Percentiles rank a stretch among this genome's conserved stretches.
phyloP scores from a whole-genome alignment of 129 eudicot species.

The Escallonia rubra region DNA sequence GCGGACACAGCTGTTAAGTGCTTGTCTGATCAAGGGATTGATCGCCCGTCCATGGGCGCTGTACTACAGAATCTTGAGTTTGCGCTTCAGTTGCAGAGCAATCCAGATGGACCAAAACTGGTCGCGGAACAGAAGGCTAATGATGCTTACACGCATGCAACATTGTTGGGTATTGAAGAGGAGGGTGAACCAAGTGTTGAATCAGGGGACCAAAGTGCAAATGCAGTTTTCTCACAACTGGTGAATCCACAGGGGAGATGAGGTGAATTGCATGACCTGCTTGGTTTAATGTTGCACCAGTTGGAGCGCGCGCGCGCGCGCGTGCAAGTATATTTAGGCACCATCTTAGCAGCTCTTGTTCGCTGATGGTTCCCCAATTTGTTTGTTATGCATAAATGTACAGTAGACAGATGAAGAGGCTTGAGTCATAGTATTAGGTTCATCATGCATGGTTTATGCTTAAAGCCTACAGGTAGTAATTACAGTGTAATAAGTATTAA shows the following conservation, averaged over 20 bases:
- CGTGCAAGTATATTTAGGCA: not conserved
- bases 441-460: not conserved
- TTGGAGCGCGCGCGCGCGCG: not conserved
- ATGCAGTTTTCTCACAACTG: conserved; percentile 33
- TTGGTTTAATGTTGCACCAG: not conserved
- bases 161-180: conserved; percentile 22
- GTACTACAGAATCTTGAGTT: conserved; percentile 58
- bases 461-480: not conserved
- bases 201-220: not conserved
- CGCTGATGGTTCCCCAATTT: not conserved
- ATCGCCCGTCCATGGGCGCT: conserved; percentile 53
- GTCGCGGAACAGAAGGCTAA: conserved; percentile 19
- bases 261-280: not conserved
- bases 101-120: conserved; percentile 22
- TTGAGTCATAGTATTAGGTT: not conserved
- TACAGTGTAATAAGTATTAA: no score
- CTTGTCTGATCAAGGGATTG: conserved; percentile 40
- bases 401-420: not conserved
- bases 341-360: not conserved
- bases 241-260: conserved; percentile 35
- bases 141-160: conserved; percentile 28
- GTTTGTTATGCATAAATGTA: not conserved
- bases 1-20: conserved; percentile 37
- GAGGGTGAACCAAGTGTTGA: not conserved
- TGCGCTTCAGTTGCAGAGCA: conserved; percentile 31